Evolutionary conservation across 257 asterid genomes (phyloP).

Genomic region (Plantago elongata): DNA sequence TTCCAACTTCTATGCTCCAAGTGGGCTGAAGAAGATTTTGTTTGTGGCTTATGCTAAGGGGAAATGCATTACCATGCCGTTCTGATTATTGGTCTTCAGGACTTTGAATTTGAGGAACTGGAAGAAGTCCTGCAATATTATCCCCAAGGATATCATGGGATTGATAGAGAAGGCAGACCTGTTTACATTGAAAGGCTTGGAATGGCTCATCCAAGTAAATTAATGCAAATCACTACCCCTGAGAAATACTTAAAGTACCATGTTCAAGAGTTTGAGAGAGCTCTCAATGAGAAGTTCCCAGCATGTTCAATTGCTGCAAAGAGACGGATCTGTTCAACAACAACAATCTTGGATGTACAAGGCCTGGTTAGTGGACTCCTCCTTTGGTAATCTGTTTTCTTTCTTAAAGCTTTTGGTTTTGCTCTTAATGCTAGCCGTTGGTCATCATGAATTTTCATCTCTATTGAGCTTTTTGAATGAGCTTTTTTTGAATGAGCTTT

Average conservation of each 20-base stretch:
- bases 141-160: conserved; percentile 99
- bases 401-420: conserved; percentile 2
- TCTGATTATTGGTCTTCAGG: conserved; percentile 44
- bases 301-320: conserved; percentile 92
- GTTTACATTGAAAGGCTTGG: conserved; percentile 96
- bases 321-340: conserved; percentile 71
- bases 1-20: background rate
- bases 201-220: conserved; percentile 74
- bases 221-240: conserved; percentile 67
- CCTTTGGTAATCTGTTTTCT: background rate
- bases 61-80: background rate
- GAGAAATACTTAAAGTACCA: conserved; percentile 84
- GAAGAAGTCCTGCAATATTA: conserved; percentile 85
- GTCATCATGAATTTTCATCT: too few relatives aligned
- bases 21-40: too few relatives aligned
- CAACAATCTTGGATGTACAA: conserved; percentile 89
- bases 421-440: conserved; percentile 3
- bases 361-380: conserved; percentile 70
- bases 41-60: background rate
- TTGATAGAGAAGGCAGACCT: conserved; percentile 95
- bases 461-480: too few relatives aligned
- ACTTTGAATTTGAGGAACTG: conserved; percentile 72
- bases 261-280: conserved; percentile 90
- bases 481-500: too few relatives aligned
- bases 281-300: conserved; percentile 79